Percentiles rank a stretch among this genome's conserved stretches.
Evolutionary conservation across 1,139 yeast genomes (phyloP).

Genomic region (Taphrina deformans): DNA sequence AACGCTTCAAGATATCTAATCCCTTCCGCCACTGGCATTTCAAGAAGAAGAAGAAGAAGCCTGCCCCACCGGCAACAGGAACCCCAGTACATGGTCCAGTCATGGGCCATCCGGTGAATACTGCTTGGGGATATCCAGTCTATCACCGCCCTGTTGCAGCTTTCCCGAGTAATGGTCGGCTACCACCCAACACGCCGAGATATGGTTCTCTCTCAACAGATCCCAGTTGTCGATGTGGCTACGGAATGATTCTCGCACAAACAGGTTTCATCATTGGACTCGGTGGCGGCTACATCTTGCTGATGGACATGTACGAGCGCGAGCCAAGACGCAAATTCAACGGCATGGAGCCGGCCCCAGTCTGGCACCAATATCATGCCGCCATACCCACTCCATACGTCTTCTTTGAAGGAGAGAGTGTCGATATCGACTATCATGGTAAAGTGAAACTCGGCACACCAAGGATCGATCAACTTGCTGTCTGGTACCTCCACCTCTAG

Average conservation of each 20-base stretch:
- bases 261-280: neutral
- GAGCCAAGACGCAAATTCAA: neutral
- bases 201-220: neutral
- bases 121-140: neutral
- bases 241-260: neutral
- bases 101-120: neutral
- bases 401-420: neutral
- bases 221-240: neutral
- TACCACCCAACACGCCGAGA: neutral
- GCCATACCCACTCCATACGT: neutral
- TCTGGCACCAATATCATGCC: neutral
- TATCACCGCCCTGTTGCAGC: neutral
- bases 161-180: neutral
- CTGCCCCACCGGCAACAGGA: neutral
- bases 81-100: neutral
- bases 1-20: neutral
- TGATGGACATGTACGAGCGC: neutral
- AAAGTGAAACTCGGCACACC: neutral
- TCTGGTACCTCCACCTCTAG: neutral
- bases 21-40: neutral
- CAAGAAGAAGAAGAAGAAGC: neutral
- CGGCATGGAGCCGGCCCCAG: neutral
- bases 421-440: neutral
- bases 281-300: neutral
- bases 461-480: neutral